Evolutionary conservation across 345 rosid genomes (phyloP).

Genomic region (Gossypium australe): DNA sequence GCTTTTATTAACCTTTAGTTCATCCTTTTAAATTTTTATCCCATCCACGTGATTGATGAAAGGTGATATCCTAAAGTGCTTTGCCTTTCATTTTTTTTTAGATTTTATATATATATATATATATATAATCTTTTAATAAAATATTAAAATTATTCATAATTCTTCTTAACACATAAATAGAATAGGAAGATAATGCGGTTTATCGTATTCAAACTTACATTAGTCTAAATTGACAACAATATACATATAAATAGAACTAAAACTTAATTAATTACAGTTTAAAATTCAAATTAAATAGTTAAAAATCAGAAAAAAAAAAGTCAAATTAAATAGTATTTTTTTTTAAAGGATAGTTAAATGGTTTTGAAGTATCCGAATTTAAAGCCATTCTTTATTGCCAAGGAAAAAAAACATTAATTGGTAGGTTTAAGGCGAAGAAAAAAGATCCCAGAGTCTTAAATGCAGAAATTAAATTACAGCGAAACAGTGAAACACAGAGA

Average conservation of each 20-base stretch:
- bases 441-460: not conserved
- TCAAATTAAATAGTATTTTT: no score
- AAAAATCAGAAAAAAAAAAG: no score
- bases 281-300: no score
- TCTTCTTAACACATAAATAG: no score
- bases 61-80: not conserved
- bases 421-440: not conserved
- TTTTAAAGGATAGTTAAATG: no score
- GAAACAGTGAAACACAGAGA: not conserved
- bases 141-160: no score
- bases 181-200: fast-evolving
- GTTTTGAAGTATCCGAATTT: no score
- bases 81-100: no score
- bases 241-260: fast-evolving
- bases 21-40: no score
- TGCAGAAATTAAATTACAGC: not conserved
- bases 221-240: fast-evolving
- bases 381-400: no score
- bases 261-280: fast-evolving
- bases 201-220: fast-evolving
- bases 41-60: not conserved
- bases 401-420: not conserved
- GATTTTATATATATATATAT: no score
- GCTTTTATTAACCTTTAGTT: not conserved
- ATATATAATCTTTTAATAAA: no score